Percentiles rank a stretch among this genome's conserved stretches.
These are phyloP conservation scores for Populus euphratica DNA, from an alignment of 345 rosid genomes.

Conservation along the genomic window DNA sequence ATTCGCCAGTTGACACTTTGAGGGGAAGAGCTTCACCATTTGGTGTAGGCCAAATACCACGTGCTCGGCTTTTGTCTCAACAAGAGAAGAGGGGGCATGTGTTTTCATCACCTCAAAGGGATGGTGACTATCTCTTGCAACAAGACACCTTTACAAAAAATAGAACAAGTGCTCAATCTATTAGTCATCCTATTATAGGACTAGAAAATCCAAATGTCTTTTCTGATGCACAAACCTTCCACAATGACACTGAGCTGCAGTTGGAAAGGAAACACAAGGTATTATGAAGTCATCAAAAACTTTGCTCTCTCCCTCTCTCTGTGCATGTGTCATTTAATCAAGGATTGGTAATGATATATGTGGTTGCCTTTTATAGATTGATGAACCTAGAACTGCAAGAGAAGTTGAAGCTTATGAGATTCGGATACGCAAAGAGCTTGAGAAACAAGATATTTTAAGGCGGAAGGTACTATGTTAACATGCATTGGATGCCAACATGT, in stretches of 20 bases:
- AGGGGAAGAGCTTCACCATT: constrained; percentile 49
- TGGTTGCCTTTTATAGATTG: constrained; percentile 46
- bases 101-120: constrained; percentile 49
- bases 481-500: no score
- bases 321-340: not conserved
- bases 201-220: constrained; percentile 39
- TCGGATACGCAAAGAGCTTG: constrained; percentile 67
- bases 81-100: constrained; percentile 54
- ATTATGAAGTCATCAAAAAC: not conserved
- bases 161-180: constrained; percentile 36
- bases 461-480: constrained; percentile 52
- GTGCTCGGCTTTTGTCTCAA: constrained; percentile 50
- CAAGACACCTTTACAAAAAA: constrained; percentile 44
- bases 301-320: constrained; percentile 1
- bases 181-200: constrained; percentile 31
- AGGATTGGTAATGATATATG: constrained; percentile 10
- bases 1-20: constrained; percentile 43
- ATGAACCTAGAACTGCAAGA: constrained; percentile 59
- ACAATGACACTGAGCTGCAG: constrained; percentile 35
- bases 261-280: constrained; percentile 62
- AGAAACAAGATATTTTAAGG: constrained; percentile 65
- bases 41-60: constrained; percentile 54
- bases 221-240: constrained; percentile 39
- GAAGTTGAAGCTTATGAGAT: constrained; percentile 68
- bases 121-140: constrained; percentile 47